Evolutionary conservation across 805 yeast genomes (phyloP).

Genomic region (Blastobotrys parvus): DNA sequence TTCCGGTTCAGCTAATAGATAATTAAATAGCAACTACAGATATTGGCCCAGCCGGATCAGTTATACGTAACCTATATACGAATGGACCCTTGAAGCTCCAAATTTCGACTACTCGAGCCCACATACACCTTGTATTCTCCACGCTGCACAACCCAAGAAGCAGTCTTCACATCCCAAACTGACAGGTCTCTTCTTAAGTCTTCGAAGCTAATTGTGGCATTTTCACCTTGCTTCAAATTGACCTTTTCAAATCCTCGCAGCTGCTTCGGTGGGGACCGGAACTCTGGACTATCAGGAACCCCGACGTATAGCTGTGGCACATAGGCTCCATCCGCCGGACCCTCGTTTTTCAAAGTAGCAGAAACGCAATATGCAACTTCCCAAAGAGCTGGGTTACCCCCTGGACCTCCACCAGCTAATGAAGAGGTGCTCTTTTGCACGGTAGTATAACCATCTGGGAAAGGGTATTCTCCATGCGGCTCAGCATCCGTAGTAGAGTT

Average conservation of each 20-base stretch:
- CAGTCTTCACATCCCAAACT: slow-evolving; percentile 48
- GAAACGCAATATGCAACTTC: slow-evolving; percentile 39
- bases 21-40: too few species aligned
- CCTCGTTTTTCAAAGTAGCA: slow-evolving; percentile 40
- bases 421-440: slow-evolving; percentile 23
- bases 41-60: too few species aligned
- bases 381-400: slow-evolving; percentile 57
- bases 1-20: too few species aligned
- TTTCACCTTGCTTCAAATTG: slow-evolving; percentile 35
- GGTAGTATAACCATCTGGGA: slow-evolving; percentile 30
- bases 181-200: slow-evolving; percentile 46
- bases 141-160: slow-evolving; percentile 50
- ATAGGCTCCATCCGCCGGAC: slow-evolving; percentile 38
- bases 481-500: slow-evolving; percentile 26
- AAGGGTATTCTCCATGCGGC: slow-evolving; percentile 29
- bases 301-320: slow-evolving; percentile 49
- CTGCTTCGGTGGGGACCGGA: slow-evolving; percentile 39
- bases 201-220: slow-evolving; percentile 34
- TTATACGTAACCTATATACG: too few species aligned
- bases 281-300: slow-evolving; percentile 31
- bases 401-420: slow-evolving; percentile 34
- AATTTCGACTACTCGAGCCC: slow-evolving; percentile 29
- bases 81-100: too few species aligned
- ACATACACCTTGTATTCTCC: slow-evolving; percentile 47
- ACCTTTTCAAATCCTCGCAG: slow-evolving; percentile 54